Evolutionary conservation across 2,329 filamentous ascomycete genomes (phyloP), one percentile per base, ranked within the genome.

Genomic region (Lizonia empirigonia): DNA sequence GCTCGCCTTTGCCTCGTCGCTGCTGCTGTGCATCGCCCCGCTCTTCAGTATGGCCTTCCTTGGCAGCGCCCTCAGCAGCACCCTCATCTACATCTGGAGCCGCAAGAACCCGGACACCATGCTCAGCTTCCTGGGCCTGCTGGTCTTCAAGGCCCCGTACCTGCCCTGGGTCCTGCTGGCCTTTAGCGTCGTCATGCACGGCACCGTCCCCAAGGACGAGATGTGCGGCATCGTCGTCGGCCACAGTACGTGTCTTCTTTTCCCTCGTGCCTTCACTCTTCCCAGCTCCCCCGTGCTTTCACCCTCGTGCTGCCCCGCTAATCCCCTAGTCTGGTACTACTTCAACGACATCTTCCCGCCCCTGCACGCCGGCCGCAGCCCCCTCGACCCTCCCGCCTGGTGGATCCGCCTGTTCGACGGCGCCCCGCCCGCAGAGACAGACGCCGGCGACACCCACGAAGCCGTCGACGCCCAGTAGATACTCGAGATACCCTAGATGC

Each of bases 81-180:
- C 90, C 5, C 80, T 99, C 55, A 93, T 97, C 49, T 99, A 99
- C 74, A 97, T 99, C 67, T 99, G 94, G 94, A 94, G 91, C 57
- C 84, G 94, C 44, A 86, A 93, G 50, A 97, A 99, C 71, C 93
- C 94, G 0, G 90, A 97, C 58, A 95, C 91, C 0, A 82, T 90
- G 50, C 81, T 99, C 12, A 96, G 90, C 59, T 80, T 96, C 72
- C 77, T 99, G 4, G 94, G 94, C 0, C 73, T 99, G 38, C 76
- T 97, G 33, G 89, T 94, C 1, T 97, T 99, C 75, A 91, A 89
- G 5, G 94, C 94, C 18, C 94, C 94, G 1, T 97, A 95, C 74
- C 78, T 99, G 36, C 94, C 94, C 0, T 97, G 93, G 92, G 93
- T 99, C 2, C 75, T 99, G 66, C 92, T 97, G 83, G 87, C 83